Evolutionary conservation across 2,329 filamentous ascomycete genomes (phyloP).

Genomic region (Colletotrichum somersetense): DNA sequence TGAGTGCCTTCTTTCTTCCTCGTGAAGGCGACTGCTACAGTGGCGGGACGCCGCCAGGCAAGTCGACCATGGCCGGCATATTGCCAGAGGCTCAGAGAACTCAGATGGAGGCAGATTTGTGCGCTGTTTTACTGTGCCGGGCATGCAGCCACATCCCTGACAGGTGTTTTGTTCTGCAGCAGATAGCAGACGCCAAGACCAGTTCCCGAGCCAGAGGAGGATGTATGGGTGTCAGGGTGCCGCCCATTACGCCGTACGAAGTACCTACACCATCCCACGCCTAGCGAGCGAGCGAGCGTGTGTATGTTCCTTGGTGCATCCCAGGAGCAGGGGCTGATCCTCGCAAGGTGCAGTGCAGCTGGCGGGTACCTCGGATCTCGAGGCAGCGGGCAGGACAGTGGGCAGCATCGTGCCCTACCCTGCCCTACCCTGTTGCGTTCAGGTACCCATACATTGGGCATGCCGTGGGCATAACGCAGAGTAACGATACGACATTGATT

Average conservation of each 20-base stretch:
- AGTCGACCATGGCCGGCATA: conserved; percentile 28
- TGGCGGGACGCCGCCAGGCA: conserved; percentile 9
- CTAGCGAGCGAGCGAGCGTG: conserved; percentile 13
- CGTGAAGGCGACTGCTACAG: conserved; percentile 16
- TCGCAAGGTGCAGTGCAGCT: conserved; percentile 37
- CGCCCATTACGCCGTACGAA: conserved; percentile 22
- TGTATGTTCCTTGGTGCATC: conserved; percentile 25
- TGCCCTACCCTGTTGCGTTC: conserved; percentile 12
- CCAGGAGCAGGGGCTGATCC: conserved; percentile 32
- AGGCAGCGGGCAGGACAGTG: conserved; percentile 23
- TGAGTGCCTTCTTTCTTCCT: not conserved
- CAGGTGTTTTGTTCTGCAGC: conserved; percentile 37
- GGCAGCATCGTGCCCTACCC: conserved; percentile 35
- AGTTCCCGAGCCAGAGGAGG: conserved; percentile 32
- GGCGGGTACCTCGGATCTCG: conserved; percentile 41
- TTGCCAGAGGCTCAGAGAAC: conserved; percentile 3
- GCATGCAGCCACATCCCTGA: conserved; percentile 30
- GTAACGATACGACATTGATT: conserved; percentile 32
- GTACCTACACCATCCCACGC: conserved; percentile 13
- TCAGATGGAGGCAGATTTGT: conserved; percentile 20
- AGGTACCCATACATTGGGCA: conserved; percentile 30
- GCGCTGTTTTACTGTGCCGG: conserved; percentile 31
- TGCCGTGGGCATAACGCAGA: conserved; percentile 16
- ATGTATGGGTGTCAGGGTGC: conserved; percentile 33
- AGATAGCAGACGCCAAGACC: conserved; percentile 34